A percentile compares a stretch with the other conserved stretches of the same genome.
phyloP scores from a whole-genome alignment of 306 rosid genomes.

The Sindora glabra region DNA sequence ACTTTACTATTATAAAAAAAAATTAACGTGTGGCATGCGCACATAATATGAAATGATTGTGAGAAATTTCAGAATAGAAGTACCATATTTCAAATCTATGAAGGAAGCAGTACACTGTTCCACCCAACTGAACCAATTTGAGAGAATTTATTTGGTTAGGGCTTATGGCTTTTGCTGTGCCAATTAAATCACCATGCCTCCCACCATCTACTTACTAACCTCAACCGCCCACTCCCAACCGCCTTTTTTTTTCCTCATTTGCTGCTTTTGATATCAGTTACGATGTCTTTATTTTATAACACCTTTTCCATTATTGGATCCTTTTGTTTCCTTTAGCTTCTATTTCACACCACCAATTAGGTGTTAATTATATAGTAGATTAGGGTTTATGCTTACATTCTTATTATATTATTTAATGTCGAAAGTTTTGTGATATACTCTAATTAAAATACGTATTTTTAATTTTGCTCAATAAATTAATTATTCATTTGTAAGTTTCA shows the following conservation, averaged over 20 bases:
- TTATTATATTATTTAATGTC: not conserved
- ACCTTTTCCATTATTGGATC: not conserved
- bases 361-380: not conserved
- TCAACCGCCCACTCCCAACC: constrained; percentile 27
- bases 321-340: constrained; percentile 28
- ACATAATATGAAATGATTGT: too few relatives aligned
- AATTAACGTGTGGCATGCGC: too few relatives aligned
- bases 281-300: constrained; percentile 36
- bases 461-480: too few relatives aligned
- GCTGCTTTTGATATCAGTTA: constrained; percentile 24
- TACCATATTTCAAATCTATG: too few relatives aligned
- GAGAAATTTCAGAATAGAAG: too few relatives aligned
- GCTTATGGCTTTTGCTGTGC: too few relatives aligned
- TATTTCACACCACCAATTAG: constrained; percentile 36
- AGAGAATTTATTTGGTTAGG: constrained; percentile 5
- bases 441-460: too few relatives aligned
- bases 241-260: constrained; percentile 10
- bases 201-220: not conserved
- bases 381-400: not conserved
- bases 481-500: too few relatives aligned
- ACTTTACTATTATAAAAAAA: too few relatives aligned
- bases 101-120: too few relatives aligned
- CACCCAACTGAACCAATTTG: too few relatives aligned
- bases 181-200: not conserved
- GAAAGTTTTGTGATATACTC: too few relatives aligned